Percentiles rank a stretch among this genome's conserved stretches.
Conservation (phyloP, 495 filamentous ascomycete species). For the Penicillium bovifimosum region DNA sequence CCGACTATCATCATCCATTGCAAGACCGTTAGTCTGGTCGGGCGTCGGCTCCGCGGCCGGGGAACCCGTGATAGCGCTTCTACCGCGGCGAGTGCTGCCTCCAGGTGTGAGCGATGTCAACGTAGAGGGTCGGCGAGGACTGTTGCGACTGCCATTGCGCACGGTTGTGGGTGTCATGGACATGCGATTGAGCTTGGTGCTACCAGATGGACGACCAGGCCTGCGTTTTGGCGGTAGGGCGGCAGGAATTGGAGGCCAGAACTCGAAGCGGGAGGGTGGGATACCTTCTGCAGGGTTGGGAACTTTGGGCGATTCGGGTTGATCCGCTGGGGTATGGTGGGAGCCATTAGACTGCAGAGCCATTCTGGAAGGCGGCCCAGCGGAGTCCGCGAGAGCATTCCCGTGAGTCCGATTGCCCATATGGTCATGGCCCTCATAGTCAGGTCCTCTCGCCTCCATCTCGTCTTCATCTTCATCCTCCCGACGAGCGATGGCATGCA, state of each 20-base stretch:
- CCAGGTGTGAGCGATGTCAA: slow-evolving; percentile 27
- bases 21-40: slow-evolving; percentile 15
- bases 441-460: slow-evolving; percentile 33
- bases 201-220: slow-evolving; percentile 43
- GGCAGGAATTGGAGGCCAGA: slow-evolving; percentile 73
- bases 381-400: slow-evolving; percentile 23
- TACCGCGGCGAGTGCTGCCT: slow-evolving; percentile 31
- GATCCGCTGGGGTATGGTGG: slow-evolving; percentile 9
- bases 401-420: slow-evolving; percentile 12
- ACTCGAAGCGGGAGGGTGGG: slow-evolving; percentile 74
- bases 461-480: slow-evolving; percentile 65
- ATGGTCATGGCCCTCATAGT: slow-evolving; percentile 29
- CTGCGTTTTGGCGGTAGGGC: slow-evolving; percentile 38
- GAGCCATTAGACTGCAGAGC: slow-evolving; percentile 32
- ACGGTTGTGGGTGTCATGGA: slow-evolving; percentile 28
- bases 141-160: slow-evolving; percentile 35
- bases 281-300: slow-evolving; percentile 47
- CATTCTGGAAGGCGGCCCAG: slow-evolving; percentile 37
- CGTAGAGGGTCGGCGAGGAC: slow-evolving; percentile 32
- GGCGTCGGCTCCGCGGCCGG: slow-evolving; percentile 26
- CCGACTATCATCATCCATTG: slow-evolving; percentile 12
- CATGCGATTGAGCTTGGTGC: slow-evolving; percentile 12
- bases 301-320: slow-evolving; percentile 1
- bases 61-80: slow-evolving; percentile 33
- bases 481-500: slow-evolving; percentile 83